Evolutionary conservation across 768 basidiomycete genomes (phyloP), one percentile per base, ranked within the genome.

Genomic region (Pisolithus orientalis): DNA sequence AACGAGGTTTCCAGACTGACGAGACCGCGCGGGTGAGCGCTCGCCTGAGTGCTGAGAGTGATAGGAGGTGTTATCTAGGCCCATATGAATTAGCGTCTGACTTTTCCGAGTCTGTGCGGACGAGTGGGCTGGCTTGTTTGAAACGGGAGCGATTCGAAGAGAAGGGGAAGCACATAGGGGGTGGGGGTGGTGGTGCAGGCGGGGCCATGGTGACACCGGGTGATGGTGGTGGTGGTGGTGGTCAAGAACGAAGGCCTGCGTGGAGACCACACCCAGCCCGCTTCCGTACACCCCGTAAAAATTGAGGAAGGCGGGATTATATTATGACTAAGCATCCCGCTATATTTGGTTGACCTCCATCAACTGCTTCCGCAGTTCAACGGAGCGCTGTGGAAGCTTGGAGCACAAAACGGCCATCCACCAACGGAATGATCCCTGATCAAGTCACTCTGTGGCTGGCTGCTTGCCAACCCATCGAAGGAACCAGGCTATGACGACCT

Each of bases 131-230:
- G 2, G 66, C 58, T 50, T 64, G 57, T 44, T 61, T 62, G 50
- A 59, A 58, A 29, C 51, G 68, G 1, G 66, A 5, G 25, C 50
- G 64, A 53, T 59, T 70, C 0, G 60, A 66, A 24, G 52, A 62
- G 65, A 82, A 85, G 3, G 83, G 83, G 29, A 84, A 75, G 57
- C 83, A 85, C 53, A 82, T 74, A 14, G 80, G 80, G 6, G 80
- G 80, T 0, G 76, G 66, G 11, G 78, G 79, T 0, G 80, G 80
- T 0, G 72, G 71, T 5, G 65, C 62, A 1, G 71, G 72, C 28
- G 79, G 78, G 47, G 77, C 60, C 77, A 78, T 79, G 64, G 63
- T 68, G 61, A 71, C 68, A 51, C 42, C 29, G 51, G 49, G 25
- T 29, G 55, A 47, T 53, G 60, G 51, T 40, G 51, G 62, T 57